These are phyloP conservation scores for Blastobotrys apis DNA, from an alignment of 1,139 yeast species.

Conservation along the genomic window DNA sequence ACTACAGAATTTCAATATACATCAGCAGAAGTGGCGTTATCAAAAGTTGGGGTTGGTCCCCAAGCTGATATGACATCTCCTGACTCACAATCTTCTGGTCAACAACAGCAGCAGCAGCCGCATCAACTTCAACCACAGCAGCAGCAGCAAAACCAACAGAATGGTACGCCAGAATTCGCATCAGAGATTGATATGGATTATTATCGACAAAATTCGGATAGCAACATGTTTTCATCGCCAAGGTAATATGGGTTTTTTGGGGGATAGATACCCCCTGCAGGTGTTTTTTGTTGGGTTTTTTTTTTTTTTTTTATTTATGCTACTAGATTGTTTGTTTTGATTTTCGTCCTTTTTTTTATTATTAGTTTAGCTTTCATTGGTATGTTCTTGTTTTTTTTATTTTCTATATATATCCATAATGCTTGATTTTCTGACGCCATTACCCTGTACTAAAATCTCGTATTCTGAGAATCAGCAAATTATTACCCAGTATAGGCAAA, in stretches of 20 bases:
- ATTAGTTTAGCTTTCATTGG: too few species aligned
- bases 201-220: constrained; percentile 6
- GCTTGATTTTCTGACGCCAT: too few species aligned
- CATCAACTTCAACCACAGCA: not conserved
- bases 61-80: not conserved
- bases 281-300: too few species aligned
- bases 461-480: too few species aligned
- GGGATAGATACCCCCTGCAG: too few species aligned
- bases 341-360: not conserved
- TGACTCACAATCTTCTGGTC: constrained; percentile 1
- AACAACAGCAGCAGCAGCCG: not conserved
- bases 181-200: constrained; percentile 5
- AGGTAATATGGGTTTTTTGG: too few species aligned
- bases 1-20: constrained; percentile 58
- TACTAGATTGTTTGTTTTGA: too few species aligned
- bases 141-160: not conserved
- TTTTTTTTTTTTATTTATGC: too few species aligned
- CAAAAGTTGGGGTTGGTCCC: constrained; percentile 33
- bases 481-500: too few species aligned
- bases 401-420: too few species aligned
- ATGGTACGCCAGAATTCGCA: not conserved
- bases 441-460: too few species aligned
- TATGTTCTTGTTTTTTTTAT: too few species aligned
- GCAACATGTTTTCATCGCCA: constrained; percentile 2
- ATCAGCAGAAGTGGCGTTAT: constrained; percentile 74